A percentile compares a stretch with the other conserved stretches of the same genome.
These are phyloP conservation scores for Esteya vermicola DNA, from an alignment of 2,329 filamentous ascomycete genomes.

Conservation along the genomic window DNA sequence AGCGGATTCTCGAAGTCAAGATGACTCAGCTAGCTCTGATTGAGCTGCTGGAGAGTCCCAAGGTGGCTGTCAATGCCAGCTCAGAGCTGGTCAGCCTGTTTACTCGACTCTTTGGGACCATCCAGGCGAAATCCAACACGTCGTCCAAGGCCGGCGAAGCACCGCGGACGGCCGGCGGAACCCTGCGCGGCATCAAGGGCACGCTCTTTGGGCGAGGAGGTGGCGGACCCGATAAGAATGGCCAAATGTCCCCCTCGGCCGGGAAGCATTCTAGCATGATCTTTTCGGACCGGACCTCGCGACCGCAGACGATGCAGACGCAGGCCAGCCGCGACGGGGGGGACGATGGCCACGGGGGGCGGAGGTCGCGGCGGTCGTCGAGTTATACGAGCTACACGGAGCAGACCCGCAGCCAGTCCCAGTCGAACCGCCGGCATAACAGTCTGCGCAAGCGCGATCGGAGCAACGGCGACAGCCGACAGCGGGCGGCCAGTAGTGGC, in stretches of 20 bases:
- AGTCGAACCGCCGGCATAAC: slow-evolving; percentile 29
- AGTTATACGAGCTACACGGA: background rate
- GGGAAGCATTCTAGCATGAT: too few relatives aligned
- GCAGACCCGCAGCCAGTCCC: slow-evolving; percentile 31
- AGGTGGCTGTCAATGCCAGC: slow-evolving; percentile 76
- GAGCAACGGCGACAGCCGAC: slow-evolving; percentile 26
- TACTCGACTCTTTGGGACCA: slow-evolving; percentile 59
- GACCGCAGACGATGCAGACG: slow-evolving; percentile 33
- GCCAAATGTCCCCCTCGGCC: slow-evolving; percentile 1
- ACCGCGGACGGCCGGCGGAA: slow-evolving; percentile 58
- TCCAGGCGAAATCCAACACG: slow-evolving; percentile 32
- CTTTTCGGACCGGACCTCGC: too few relatives aligned
- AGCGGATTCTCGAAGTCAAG: slow-evolving; percentile 80
- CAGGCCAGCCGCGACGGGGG: slow-evolving; percentile 43
- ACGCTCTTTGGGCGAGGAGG: slow-evolving; percentile 63
- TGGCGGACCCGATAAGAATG: slow-evolving; percentile 21
- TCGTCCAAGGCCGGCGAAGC: slow-evolving; percentile 31
- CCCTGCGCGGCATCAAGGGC: slow-evolving; percentile 52
- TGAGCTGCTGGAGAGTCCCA: slow-evolving; percentile 70
- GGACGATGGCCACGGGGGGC: slow-evolving; percentile 17
- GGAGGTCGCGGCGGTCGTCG: slow-evolving; percentile 19
- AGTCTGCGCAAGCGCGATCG: slow-evolving; percentile 39
- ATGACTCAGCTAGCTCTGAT: slow-evolving; percentile 83
- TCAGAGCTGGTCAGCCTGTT: slow-evolving; percentile 76
- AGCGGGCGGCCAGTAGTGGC: slow-evolving; percentile 28